phyloP scores from a whole-genome alignment of 164 flowering plant genomes.

The Magnolia changhungtana region DNA sequence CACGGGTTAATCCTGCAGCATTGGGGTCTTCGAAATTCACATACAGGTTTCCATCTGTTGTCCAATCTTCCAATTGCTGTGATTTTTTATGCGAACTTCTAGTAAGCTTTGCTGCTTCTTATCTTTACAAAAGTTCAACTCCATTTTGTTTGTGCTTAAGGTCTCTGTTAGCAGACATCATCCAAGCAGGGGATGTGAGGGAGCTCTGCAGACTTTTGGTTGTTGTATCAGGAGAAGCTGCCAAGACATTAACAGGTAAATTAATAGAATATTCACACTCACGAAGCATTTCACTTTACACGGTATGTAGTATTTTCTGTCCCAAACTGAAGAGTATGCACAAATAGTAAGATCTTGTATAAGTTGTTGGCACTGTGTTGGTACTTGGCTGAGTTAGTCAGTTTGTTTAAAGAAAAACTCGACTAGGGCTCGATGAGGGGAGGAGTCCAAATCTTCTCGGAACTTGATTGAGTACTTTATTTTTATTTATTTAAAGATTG shows the following conservation, averaged over 20 bases:
- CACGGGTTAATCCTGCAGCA: slow-evolving; percentile 36
- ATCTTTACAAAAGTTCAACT: not conserved
- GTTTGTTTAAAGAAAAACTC: no score
- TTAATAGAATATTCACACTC: not conserved
- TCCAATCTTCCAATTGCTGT: not conserved
- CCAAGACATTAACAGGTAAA: slow-evolving; percentile 65
- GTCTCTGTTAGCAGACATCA: slow-evolving; percentile 81
- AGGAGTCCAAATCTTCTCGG: no score
- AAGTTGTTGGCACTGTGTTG: not conserved
- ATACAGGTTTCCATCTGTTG: slow-evolving; percentile 51
- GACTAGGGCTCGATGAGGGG: no score
- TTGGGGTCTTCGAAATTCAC: slow-evolving; percentile 66
- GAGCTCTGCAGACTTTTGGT: slow-evolving; percentile 87
- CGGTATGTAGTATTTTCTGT: not conserved
- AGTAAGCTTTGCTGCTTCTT: not conserved
- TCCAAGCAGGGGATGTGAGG: slow-evolving; percentile 74
- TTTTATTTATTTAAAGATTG: no score
- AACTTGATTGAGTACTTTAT: no score
- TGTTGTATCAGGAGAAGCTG: slow-evolving; percentile 58
- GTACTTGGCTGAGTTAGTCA: not conserved
- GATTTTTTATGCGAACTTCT: not conserved
- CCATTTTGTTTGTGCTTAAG: slow-evolving; percentile 27
- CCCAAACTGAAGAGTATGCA: not conserved
- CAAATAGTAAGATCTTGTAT: not conserved
- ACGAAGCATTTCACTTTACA: not conserved